Base-by-base conservation (phyloP, 2,329 filamentous ascomycete genomes). In the Monilinia fructicola region DNA sequence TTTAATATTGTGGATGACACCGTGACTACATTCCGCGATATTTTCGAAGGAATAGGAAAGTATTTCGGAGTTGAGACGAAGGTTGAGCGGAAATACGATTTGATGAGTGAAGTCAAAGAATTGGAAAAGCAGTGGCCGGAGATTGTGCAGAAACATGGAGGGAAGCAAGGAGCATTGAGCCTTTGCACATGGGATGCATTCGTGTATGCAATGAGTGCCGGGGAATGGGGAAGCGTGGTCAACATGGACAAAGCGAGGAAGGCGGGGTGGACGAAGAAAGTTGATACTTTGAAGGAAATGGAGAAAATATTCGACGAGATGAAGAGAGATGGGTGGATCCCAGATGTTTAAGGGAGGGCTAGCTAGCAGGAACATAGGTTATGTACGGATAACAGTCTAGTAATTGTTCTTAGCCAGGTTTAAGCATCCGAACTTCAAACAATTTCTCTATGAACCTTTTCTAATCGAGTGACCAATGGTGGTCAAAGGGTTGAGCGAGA, bases 1-100 rank as follows among this genome's bases (percentile, higher is more conserved):
- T 65, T 65, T 3, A 65, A 65, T 42, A 60, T 65, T 23, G 63
- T 65, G 7, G 63, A 65, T 59, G 63, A 65, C 18, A 65, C 63
- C 1, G 14, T 60, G 1, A 60, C 63, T 5, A 60, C 54, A n/a
- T 65, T 60, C 16, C 23, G 38, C 9, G 54, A 65, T 31, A 21
- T 60, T 5, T 65, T 46, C 44, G 21, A 46, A n/a, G 63, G 63
- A 4, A 52, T 60, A 12, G 63, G 54, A 16, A 53, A 26, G 10
- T 65, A 60, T 42, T 53, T 65, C 31, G 44, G 46, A 4, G 63
- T 60, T 4, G 63, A 65, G 35, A 60, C 63, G 6, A 59, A 21
- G 3, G 54, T 58, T 9, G 16, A 42, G 4, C 18, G 28, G 9
- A 42, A n/a, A 31, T 50, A 31, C 28, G 54, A 65, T 59, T 35